Conservation (phyloP, 2,329 filamentous ascomycete genomes). For the Cryoendolithus antarcticus region DNA sequence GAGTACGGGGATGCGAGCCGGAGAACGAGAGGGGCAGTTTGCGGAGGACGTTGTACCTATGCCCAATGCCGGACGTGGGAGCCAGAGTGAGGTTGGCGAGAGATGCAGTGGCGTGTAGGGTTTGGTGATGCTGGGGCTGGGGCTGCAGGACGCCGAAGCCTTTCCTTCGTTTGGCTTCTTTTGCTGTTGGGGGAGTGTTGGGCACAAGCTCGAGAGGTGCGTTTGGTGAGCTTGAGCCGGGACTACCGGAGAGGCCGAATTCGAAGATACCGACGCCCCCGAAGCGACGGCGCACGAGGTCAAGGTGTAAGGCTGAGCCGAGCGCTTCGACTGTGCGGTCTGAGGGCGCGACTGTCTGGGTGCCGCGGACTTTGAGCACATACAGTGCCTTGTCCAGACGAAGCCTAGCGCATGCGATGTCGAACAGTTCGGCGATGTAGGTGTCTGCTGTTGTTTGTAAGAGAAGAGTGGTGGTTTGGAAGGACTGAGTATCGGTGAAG, state of each 20-base stretch:
- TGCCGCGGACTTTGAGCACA: conserved; percentile 64
- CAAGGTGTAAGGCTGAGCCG: conserved; percentile 61
- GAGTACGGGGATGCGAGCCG: conserved; percentile 59
- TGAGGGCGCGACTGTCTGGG: conserved; percentile 60
- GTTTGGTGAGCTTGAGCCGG: conserved; percentile 58
- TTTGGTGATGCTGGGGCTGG: conserved; percentile 41
- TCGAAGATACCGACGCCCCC: conserved; percentile 54
- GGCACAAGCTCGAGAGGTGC: conserved; percentile 45
- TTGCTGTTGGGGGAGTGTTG: conserved; percentile 23
- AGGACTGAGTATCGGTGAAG: conserved; percentile 53
- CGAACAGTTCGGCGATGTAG: conserved; percentile 70
- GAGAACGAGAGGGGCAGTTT: conserved; percentile 75
- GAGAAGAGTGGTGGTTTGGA: conserved; percentile 57
- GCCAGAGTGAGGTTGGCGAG: conserved; percentile 2
- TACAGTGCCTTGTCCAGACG: conserved; percentile 68
- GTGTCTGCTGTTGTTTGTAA: conserved; percentile 70
- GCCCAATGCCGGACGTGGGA: conserved; percentile 2
- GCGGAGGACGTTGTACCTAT: conserved; percentile 68
- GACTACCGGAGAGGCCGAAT: conserved; percentile 55
- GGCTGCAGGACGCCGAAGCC: conserved; percentile 39
- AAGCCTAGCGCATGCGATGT: conserved; percentile 63
- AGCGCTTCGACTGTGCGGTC: conserved; percentile 71
- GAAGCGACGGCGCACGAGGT: conserved; percentile 63
- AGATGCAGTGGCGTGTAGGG: conserved; percentile 3
- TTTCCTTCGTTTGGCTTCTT: conserved; percentile 17